Conservation (phyloP, 2,329 filamentous ascomycete species). For the Lachnellula subtilissima region DNA sequence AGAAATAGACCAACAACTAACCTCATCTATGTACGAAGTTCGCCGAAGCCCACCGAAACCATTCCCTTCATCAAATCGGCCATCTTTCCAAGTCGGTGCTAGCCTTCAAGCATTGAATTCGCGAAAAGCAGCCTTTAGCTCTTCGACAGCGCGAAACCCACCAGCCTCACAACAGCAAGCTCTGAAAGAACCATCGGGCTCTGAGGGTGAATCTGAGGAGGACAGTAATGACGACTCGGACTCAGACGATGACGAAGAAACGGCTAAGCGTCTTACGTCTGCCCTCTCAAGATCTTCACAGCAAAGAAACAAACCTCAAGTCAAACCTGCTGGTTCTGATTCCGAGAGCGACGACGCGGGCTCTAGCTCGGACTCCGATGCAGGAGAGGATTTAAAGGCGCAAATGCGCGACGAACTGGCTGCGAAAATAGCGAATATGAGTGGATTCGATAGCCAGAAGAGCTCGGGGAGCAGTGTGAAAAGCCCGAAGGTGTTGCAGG, state of each 20-base stretch:
- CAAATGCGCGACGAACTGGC: neutral
- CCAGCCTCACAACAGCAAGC: neutral
- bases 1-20: slow-evolving; percentile 28
- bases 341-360: neutral
- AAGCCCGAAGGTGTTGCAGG: slow-evolving; percentile 5
- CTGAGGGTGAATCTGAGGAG: slow-evolving; percentile 13
- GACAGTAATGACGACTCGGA: slow-evolving; percentile 1
- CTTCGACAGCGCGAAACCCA: neutral
- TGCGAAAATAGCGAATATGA: slow-evolving; percentile 4
- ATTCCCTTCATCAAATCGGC: slow-evolving; percentile 8
- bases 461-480: slow-evolving; percentile 1
- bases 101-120: slow-evolving; percentile 8
- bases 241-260: neutral
- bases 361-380: slow-evolving; percentile 5
- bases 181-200: slow-evolving; percentile 1
- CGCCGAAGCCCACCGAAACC: slow-evolving; percentile 2
- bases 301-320: neutral
- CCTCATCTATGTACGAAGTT: slow-evolving; percentile 27
- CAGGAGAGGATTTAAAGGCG: slow-evolving; percentile 2
- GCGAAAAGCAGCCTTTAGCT: neutral
- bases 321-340: neutral
- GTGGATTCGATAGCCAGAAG: neutral
- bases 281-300: neutral
- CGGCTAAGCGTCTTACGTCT: neutral
- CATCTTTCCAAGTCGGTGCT: slow-evolving; percentile 6